These are phyloP conservation scores for Lactarius vividus DNA, from an alignment of 768 basidiomycete genomes.

Conservation along the genomic window DNA sequence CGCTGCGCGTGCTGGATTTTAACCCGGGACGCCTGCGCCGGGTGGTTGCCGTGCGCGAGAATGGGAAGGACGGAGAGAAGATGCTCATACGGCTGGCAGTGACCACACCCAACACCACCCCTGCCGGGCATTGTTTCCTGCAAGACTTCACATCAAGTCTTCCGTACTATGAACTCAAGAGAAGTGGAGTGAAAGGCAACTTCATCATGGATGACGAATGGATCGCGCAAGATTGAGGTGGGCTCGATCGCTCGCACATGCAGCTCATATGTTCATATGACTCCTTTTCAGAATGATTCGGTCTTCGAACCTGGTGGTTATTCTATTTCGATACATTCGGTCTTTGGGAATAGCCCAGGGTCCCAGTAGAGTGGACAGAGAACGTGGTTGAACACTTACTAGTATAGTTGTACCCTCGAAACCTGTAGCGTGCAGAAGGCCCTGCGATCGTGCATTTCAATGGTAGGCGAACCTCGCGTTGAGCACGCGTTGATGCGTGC, in stretches of 20 bases:
- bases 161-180: constrained; percentile 16
- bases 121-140: constrained; percentile 7
- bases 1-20: constrained; percentile 17
- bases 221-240: constrained; percentile 17
- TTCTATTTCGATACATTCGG: constrained; percentile 5
- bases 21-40: constrained; percentile 10
- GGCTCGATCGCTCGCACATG: not conserved
- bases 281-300: not conserved
- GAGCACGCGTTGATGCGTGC: constrained; percentile 19
- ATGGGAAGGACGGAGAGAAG: not conserved
- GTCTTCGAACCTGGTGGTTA: not conserved
- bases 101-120: not conserved
- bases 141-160: constrained; percentile 8
- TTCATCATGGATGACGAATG: constrained; percentile 19
- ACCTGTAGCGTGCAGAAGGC: constrained; percentile 1
- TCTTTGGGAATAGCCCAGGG: not conserved
- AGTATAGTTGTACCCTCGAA: not conserved
- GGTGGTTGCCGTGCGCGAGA: constrained; percentile 7
- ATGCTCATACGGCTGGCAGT: not conserved
- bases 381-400: not conserved
- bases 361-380: not conserved
- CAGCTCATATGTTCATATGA: not conserved
- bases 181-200: not conserved
- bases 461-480: constrained; percentile 12
- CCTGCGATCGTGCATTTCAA: not conserved